Percentiles rank a stretch among this genome's conserved stretches.
phyloP scores from a whole-genome alignment of 208 protist genomes.

The Naegleria lovaniensis region DNA sequence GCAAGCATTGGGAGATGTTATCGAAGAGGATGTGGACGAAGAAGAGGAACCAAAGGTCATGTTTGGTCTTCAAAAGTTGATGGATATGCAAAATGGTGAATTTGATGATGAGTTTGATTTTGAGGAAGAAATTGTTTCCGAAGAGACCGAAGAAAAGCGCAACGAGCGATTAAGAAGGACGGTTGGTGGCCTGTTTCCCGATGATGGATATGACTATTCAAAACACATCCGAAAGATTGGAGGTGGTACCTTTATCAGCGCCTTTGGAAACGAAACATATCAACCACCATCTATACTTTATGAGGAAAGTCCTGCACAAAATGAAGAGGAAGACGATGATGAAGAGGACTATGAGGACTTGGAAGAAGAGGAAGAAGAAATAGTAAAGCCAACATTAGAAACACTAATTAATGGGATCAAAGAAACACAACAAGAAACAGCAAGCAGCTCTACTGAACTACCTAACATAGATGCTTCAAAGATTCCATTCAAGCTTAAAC shows the following conservation, averaged over 20 bases:
- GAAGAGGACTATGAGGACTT: no score
- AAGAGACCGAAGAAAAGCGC: background rate
- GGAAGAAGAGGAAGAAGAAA: background rate
- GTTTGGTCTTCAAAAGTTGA: background rate
- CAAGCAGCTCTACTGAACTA: background rate
- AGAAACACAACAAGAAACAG: background rate
- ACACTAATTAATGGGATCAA: background rate
- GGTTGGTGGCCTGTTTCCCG: background rate
- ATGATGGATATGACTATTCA: slow-evolving; percentile 24
- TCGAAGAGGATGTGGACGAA: background rate
- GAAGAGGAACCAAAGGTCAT: background rate
- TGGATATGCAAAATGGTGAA: background rate
- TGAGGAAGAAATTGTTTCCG: background rate
- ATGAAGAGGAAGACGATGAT: background rate
- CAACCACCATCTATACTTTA: background rate
- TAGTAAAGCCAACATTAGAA: background rate
- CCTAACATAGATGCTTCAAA: background rate
- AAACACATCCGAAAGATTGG: background rate
- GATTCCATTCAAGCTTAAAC: background rate
- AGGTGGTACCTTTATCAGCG: background rate
- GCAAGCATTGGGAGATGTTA: background rate
- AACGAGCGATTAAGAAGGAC: background rate
- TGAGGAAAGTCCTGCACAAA: background rate
- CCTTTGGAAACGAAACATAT: background rate
- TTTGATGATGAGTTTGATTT: background rate